Conservation (phyloP, 805 yeast genomes). For the Wickerhamiella azymoides region DNA sequence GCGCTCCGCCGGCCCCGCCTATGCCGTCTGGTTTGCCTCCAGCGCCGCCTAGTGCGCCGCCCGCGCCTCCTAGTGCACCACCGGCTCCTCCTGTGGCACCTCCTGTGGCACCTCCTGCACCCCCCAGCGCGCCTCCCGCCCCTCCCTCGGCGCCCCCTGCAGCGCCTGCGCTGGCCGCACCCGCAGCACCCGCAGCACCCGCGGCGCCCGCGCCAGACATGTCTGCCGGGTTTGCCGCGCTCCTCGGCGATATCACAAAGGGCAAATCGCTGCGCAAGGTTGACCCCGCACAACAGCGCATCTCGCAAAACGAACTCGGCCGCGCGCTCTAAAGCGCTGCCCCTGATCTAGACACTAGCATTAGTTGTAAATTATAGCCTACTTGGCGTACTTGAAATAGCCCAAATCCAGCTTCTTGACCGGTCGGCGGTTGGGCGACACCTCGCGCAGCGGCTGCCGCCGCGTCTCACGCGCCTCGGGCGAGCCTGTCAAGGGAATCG, state of each 20-base stretch:
- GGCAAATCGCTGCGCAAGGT: slow-evolving; percentile 24
- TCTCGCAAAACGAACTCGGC: slow-evolving; percentile 19
- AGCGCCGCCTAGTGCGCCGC: slow-evolving; percentile 17
- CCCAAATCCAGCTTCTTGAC: background rate
- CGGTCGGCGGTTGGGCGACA: background rate
- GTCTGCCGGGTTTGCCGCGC: slow-evolving; percentile 20
- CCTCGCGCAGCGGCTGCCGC: background rate
- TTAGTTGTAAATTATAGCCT: background rate
- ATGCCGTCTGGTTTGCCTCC: slow-evolving; percentile 23
- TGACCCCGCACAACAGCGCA: slow-evolving; percentile 20
- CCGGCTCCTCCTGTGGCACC: slow-evolving; percentile 25
- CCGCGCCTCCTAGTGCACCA: slow-evolving; percentile 20
- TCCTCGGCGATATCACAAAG: slow-evolving; percentile 26
- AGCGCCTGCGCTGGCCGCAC: slow-evolving; percentile 11
- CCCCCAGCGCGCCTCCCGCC: slow-evolving; percentile 34
- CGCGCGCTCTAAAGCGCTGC: slow-evolving; percentile 20
- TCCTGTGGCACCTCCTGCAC: slow-evolving; percentile 23
- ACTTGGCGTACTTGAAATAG: background rate
- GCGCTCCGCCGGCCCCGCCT: slow-evolving; percentile 9
- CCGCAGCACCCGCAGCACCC: slow-evolving; percentile 25
- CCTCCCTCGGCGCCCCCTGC: slow-evolving; percentile 26
- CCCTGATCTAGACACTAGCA: too few species aligned
- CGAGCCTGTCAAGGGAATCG: background rate
- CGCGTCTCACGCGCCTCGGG: background rate
- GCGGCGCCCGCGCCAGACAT: slow-evolving; percentile 8